Base-by-base conservation (phyloP, 2,329 filamentous ascomycete species). In the Stachybotrys chlorohalonatus region DNA sequence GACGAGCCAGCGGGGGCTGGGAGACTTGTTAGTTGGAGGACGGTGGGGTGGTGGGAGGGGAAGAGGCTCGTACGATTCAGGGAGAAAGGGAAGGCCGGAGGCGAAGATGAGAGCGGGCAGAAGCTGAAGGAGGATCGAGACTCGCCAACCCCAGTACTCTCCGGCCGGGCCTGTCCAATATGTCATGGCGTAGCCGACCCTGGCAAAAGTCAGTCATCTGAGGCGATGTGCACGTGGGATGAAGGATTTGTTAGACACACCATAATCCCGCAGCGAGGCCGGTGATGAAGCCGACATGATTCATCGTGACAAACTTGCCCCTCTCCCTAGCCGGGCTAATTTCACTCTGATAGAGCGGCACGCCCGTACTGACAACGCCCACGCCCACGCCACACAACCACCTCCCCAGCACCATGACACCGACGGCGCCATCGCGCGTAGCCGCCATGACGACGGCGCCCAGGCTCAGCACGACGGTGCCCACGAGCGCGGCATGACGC, bases 331-430 rank as follows among this genome's bases (percentile, higher is more conserved):
- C 77, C 0, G 80, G 80, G 0, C 80, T 71, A 17, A 83, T 73
- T 62, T 83, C 80, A 60, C 79, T 82, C 63, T 83, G 80, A 61
- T 83, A 83, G 5, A 83, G 61, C 1, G 81, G 80, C 53, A 83
- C 80, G 5, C 75, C 73, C 2, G 80, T 82, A 45, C 78, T 81
- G 8, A 84, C 73, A 16, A 83, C 67, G 2, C 78, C 79, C 6
- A 78, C 75, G 2, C 81, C 81, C 6, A 80, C 54, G 2, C 81
- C 81, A 8, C 75, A 76, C 30, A 82, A 67, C 31, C 79, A 71
- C 16, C 81, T 70, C 4, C 80, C 81, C 2, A 72, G 59, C 11
- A 79, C 69, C 71, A 83, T 77, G 68, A 76, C 73, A 6, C 64
- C 69, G 7, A 77, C 70, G 1, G 75, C 63, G 0, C 64, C 55